Base-by-base conservation (phyloP, 192 early-diverging fungal species). In the Gamsiella multidivaricata region DNA sequence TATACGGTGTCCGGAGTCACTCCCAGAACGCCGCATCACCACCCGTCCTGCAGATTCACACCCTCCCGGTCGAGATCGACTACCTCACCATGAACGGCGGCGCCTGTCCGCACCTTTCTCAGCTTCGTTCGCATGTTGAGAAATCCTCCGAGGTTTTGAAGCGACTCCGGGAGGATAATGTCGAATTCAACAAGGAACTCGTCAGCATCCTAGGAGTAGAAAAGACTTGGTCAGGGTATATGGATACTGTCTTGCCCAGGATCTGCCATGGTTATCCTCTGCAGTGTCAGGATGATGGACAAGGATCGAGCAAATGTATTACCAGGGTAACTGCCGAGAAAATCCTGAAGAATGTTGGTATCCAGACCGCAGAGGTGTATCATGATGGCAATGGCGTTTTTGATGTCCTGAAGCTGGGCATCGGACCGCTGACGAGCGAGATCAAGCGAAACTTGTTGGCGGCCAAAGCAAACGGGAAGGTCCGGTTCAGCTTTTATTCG, bases 211-310 rank as follows among this genome's bases (percentile, higher is more conserved):
- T 78, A 37, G 74, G 74, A 0, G 37, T 5, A 22, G 45, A 78
- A 20, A 56, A 45, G 32, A 17, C 59, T 22, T 78, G 74, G 74
- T 64, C 59, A 1, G 74, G 65, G 0, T 78, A 64, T 41, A 69
- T 78, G 74, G 74, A 78, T 54, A 78, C 74, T 29, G 31, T 78
- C 15, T 14, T 69, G 29, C 74, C 74, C 9, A 61, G 74, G 26
- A 26, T 78, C 2, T 78, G 74, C 37, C 74, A 78, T 26, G 55
- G 49, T 0, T 47, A 50, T 20, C 52, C 64, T 8, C 31, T 78
- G 54, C 74, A 78, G 33, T 78, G 74, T 25, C 39, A 12, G 20
- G 20, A 51, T 9, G 14, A 33, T 4, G 58, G n/a, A n/a, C n/a
- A n/a, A n/a, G n/a, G n/a, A n/a, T n/a, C n/a, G n/a, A n/a, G 23